Evolutionary conservation across 768 basidiomycete genomes (phyloP).

Genomic region (Boletus subparvulus): DNA sequence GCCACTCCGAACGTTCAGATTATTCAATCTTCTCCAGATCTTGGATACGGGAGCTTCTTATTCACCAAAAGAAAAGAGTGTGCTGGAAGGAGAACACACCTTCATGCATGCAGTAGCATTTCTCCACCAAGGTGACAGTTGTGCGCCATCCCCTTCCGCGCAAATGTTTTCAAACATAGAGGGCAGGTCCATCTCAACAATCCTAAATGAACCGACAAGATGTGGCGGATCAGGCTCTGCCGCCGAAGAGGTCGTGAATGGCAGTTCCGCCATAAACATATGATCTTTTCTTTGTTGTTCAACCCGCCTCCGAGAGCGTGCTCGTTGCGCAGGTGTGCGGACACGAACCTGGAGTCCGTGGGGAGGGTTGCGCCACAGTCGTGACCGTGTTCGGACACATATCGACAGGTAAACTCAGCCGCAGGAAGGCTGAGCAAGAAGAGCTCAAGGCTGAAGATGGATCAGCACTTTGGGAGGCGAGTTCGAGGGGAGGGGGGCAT

Average conservation of each 20-base stretch:
- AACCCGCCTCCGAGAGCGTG: background rate
- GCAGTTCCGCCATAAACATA: background rate
- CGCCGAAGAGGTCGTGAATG: background rate
- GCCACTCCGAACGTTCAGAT: no score
- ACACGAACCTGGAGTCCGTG: background rate
- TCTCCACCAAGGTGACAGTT: background rate
- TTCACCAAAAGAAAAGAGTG: background rate
- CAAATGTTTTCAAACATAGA: background rate
- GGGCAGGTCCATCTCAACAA: constrained; percentile 10
- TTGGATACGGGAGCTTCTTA: background rate
- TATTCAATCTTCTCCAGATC: background rate
- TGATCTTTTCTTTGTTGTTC: background rate
- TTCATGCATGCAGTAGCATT: background rate
- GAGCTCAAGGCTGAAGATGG: background rate
- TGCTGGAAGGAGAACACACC: background rate
- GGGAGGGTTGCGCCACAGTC: background rate
- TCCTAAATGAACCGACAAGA: background rate
- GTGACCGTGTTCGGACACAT: background rate
- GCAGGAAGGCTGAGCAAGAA: background rate
- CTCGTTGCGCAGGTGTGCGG: background rate
- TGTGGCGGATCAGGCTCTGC: background rate
- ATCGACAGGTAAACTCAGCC: background rate
- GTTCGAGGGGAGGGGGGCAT: no score
- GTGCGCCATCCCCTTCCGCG: background rate
- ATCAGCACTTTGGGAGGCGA: no score